A percentile compares a stretch with the other conserved stretches of the same genome.
Evolutionary conservation across 73 alveolate genomes (phyloP).

Genomic region (Tetrahymena malaccensis): DNA sequence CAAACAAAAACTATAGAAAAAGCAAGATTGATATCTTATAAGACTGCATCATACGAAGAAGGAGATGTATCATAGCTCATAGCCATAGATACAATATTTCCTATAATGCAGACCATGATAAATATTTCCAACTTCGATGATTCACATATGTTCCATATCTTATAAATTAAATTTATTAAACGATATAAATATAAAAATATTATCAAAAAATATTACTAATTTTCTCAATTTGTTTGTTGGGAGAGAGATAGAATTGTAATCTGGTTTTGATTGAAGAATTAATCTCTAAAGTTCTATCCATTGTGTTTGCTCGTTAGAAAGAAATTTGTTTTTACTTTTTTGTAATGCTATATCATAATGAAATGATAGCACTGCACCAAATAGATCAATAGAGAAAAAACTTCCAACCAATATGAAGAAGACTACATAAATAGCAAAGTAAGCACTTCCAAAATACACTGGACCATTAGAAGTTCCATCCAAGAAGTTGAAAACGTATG

Average conservation of each 20-base stretch:
- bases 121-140: slow-evolving; percentile 51
- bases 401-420: slow-evolving; percentile 81
- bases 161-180: slow-evolving; percentile 30
- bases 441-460: slow-evolving; percentile 52
- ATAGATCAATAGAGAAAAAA: slow-evolving; percentile 83
- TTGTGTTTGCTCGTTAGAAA: slow-evolving; percentile 40
- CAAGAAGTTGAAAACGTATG: slow-evolving; percentile 60
- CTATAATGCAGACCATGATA: slow-evolving; percentile 71
- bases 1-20: slow-evolving; percentile 51
- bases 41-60: slow-evolving; percentile 32
- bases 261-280: slow-evolving; percentile 52
- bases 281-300: slow-evolving; percentile 63
- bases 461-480: slow-evolving; percentile 71
- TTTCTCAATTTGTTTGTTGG: background rate
- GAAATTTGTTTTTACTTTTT: slow-evolving; percentile 17
- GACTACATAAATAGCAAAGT: slow-evolving; percentile 65
- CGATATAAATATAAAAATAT: background rate
- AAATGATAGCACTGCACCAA: slow-evolving; percentile 89
- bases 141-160: slow-evolving; percentile 22
- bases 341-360: slow-evolving; percentile 82
- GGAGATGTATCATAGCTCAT: slow-evolving; percentile 49
- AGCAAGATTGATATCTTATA: background rate
- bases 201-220: background rate
- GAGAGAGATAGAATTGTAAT: background rate
- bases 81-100: slow-evolving; percentile 78